Conservation (phyloP, 306 rosid genomes). For the Neltuma alba region DNA sequence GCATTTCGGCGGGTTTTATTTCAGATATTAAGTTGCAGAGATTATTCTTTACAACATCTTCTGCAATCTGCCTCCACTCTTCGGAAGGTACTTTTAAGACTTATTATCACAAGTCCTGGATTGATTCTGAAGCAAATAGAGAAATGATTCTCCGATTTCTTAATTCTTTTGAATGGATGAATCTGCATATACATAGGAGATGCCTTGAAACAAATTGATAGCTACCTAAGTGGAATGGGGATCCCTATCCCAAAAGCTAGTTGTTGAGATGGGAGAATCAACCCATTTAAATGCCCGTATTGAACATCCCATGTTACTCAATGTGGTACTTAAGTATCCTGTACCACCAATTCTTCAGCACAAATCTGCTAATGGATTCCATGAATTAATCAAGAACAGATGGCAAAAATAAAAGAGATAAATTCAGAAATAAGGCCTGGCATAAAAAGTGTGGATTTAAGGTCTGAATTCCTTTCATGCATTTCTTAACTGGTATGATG, state of each 20-base stretch:
- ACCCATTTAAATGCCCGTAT: no score
- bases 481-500: no score
- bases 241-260: no score
- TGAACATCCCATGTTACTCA: no score
- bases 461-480: not conserved
- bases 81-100: constrained; percentile 65
- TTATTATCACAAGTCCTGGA: constrained; percentile 23
- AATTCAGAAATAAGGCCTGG: not conserved
- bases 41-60: constrained; percentile 69
- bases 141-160: not conserved
- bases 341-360: no score
- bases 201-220: not conserved
- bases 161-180: not conserved
- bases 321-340: no score
- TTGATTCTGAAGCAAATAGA: not conserved
- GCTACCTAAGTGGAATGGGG: no score
- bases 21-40: constrained; percentile 74
- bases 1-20: constrained; percentile 87
- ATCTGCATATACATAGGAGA: not conserved
- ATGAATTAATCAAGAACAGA: not conserved
- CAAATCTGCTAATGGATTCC: not conserved
- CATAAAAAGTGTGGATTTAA: not conserved
- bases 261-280: no score
- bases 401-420: no score
- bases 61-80: constrained; percentile 85